A percentile compares a stretch with the other conserved stretches of the same genome.
Conservation (phyloP, 2,329 filamentous ascomycete species). For the Fusarium sterilihyphosum region DNA sequence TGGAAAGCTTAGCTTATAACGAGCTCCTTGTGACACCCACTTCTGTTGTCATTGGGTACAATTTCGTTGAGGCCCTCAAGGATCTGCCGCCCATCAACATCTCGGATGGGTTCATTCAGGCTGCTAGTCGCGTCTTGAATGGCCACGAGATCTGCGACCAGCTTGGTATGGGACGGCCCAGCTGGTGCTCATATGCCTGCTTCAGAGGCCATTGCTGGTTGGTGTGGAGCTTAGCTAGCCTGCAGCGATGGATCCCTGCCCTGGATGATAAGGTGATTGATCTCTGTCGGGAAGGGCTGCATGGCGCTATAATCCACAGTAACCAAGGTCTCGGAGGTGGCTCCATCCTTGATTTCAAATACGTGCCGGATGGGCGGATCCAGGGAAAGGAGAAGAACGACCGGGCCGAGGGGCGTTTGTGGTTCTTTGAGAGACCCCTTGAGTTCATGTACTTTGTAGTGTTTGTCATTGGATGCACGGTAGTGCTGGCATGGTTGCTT, state of each 20-base stretch:
- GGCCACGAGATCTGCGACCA: constrained; percentile 50
- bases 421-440: constrained; percentile 37
- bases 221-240: constrained; percentile 40
- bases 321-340: constrained; percentile 39
- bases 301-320: constrained; percentile 44
- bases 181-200: constrained; percentile 42
- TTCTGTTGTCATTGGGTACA: constrained; percentile 49
- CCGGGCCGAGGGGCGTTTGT: constrained; percentile 7
- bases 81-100: constrained; percentile 50
- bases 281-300: constrained; percentile 40
- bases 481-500: neutral
- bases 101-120: constrained; percentile 39
- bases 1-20: constrained; percentile 48
- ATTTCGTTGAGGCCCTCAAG: constrained; percentile 51
- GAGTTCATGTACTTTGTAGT: constrained; percentile 40
- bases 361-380: constrained; percentile 41
- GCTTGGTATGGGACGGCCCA: constrained; percentile 47
- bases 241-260: constrained; percentile 38
- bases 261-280: constrained; percentile 41
- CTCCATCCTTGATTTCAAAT: constrained; percentile 48
- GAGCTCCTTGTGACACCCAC: constrained; percentile 49
- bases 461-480: constrained; percentile 32
- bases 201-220: constrained; percentile 48
- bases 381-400: constrained; percentile 38
- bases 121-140: constrained; percentile 50